Percentiles rank a stretch among this genome's conserved stretches.
Evolutionary conservation across 345 rosid genomes (phyloP).

Genomic region (Aquilaria malaccensis): DNA sequence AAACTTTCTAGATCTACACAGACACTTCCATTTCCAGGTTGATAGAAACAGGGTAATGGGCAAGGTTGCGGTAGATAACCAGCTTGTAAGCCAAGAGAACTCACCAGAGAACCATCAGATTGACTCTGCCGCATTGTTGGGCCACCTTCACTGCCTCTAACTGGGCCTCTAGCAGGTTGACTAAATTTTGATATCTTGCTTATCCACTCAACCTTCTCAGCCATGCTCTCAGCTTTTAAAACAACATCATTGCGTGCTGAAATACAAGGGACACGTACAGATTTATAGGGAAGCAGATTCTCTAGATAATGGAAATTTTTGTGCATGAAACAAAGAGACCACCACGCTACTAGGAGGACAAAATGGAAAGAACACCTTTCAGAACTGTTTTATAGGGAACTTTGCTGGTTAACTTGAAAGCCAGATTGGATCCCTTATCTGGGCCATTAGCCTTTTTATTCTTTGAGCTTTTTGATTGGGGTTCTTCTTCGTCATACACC

Average conservation of each 20-base stretch:
- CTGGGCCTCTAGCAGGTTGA: conserved; percentile 64
- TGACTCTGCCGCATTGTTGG: conserved; percentile 71
- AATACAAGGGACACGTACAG: conserved; percentile 7
- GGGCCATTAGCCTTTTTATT: conserved; percentile 89
- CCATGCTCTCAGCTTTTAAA: conserved; percentile 80
- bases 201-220: conserved; percentile 88
- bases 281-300: conserved; percentile 1
- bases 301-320: conserved; percentile 1
- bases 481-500: conserved; percentile 69
- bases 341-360: not conserved
- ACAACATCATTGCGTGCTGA: conserved; percentile 80
- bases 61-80: not conserved
- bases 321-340: not conserved
- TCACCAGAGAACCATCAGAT: conserved; percentile 94
- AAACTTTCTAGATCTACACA: not conserved
- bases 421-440: conserved; percentile 58
- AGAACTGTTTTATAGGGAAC: conserved; percentile 90
- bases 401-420: conserved; percentile 79
- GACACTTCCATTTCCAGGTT: not conserved
- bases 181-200: conserved; percentile 62
- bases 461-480: conserved; percentile 62
- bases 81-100: conserved; percentile 17
- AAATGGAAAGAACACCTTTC: conserved; percentile 37
- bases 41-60: not conserved
- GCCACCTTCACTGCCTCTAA: conserved; percentile 32